Base-by-base conservation (phyloP, 345 rosid genomes). In the Pugionium dolabratum region DNA sequence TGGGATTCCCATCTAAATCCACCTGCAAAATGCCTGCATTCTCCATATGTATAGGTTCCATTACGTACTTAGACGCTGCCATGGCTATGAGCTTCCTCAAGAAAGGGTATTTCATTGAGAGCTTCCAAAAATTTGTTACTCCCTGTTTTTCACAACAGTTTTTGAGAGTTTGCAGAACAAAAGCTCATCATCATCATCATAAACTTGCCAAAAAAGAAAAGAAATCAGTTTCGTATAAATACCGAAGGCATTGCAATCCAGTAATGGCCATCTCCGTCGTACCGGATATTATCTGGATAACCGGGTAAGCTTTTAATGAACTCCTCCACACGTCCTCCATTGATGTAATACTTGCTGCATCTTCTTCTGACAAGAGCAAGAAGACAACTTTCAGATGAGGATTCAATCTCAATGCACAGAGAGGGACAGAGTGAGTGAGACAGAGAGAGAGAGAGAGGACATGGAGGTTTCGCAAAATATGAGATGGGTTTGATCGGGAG, bases 241-340 rank as follows among this genome's bases (percentile, higher is more conserved):
- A 90, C 97, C 81, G 65, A 4, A 37, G 72, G 58, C 29, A 82
- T 1, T 2, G 83, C 97, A 58, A 88, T 82, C 91, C 91, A 90
- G 61, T 77, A 83, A 50, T 80, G 83, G 2, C 90, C 95, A 4
- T 82, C 64, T 36, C 84, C 86, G n/a, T 86, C 85, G 34, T 83
- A 81, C 43, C 69, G 84, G 33, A 90, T 78, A 72, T 88, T 90
- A 76, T 90, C 97, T 2, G 96, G 96, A 46, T 74, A 3, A 4
- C 94, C 89, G 0, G 91, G 85, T 75, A 88, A 62, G 33, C 70
- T 42, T 28, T 79, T 75, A 5, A 79, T 48, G 27, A 90, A 88
- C 4, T 59, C 73, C 50, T 86, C 91, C 5, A 79, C 60, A 0
- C 52, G 49, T 65, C 74, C 74, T 3, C 87, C 84, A n/a, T 67